Percentiles rank a stretch among this genome's conserved stretches.
phyloP scores from a whole-genome alignment of 169 alveolate species.

The Babesia ovata region DNA sequence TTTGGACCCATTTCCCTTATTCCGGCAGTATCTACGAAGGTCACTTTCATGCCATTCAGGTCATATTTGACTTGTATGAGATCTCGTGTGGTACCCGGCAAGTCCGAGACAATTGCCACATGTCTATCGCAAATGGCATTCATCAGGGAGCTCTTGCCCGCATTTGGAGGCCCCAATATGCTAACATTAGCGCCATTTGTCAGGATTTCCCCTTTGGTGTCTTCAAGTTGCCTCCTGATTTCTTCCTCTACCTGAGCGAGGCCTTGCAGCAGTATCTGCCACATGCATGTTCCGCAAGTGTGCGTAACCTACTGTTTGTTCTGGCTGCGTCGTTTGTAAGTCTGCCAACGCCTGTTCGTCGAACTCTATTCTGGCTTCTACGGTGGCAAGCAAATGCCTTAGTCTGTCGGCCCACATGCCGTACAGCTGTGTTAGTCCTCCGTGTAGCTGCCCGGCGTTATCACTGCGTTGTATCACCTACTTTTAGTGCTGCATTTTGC shows the following conservation, averaged over 20 bases:
- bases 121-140: constrained; percentile 64
- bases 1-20: constrained; percentile 2
- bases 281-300: background rate
- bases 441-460: constrained; percentile 5
- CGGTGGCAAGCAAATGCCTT: constrained; percentile 15
- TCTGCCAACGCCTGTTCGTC: constrained; percentile 65
- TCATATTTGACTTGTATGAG: constrained; percentile 59
- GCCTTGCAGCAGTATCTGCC: constrained; percentile 3
- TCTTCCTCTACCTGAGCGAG: constrained; percentile 23
- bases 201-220: constrained; percentile 46
- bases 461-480: background rate
- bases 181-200: constrained; percentile 48
- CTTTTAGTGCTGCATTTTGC: constrained; percentile 56
- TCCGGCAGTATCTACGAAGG: constrained; percentile 77
- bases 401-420: constrained; percentile 50
- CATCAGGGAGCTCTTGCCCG: constrained; percentile 77
- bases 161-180: constrained; percentile 73
- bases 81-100: constrained; percentile 77
- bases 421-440: constrained; percentile 26
- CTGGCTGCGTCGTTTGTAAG: background rate
- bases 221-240: constrained; percentile 39
- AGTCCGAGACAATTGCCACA: constrained; percentile 72
- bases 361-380: constrained; percentile 66
- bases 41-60: constrained; percentile 41
- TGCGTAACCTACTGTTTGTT: background rate